Conservation (phyloP, 2,329 filamentous ascomycete genomes). For the Cladosporium halotolerans region DNA sequence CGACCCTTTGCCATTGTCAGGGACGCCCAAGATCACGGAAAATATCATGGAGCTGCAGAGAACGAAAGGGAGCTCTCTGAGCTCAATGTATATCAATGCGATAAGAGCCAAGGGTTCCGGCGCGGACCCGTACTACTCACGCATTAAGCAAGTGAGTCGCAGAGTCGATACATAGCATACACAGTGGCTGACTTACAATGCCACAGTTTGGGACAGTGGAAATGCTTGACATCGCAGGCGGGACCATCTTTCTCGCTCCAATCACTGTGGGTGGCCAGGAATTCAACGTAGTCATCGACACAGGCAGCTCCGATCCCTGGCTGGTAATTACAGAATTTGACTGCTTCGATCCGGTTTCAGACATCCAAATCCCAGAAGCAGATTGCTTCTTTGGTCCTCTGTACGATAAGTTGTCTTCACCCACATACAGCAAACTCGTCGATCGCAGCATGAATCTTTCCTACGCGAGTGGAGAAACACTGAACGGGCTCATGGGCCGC, state of each 20-base stretch:
- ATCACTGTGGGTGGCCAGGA: slow-evolving; percentile 24
- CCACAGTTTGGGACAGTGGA: not conserved
- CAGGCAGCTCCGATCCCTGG: slow-evolving; percentile 46
- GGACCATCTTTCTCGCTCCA: slow-evolving; percentile 27
- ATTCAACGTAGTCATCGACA: slow-evolving; percentile 40
- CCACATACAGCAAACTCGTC: slow-evolving; percentile 33
- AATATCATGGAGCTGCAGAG: slow-evolving; percentile 21
- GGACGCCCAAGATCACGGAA: not conserved
- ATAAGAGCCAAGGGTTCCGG: slow-evolving; percentile 17
- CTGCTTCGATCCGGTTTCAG: slow-evolving; percentile 19
- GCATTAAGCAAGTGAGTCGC: slow-evolving; percentile 22
- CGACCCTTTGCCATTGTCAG: not conserved
- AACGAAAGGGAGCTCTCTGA: slow-evolving; percentile 18
- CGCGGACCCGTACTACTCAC: slow-evolving; percentile 16
- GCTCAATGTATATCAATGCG: slow-evolving; percentile 23
- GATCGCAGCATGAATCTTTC: slow-evolving; percentile 38
- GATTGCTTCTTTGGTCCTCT: slow-evolving; percentile 29
- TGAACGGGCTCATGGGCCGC: slow-evolving; percentile 36
- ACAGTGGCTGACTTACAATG: not conserved
- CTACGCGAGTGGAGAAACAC: slow-evolving; percentile 39
- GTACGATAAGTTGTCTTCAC: slow-evolving; percentile 23
- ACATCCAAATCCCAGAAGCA: slow-evolving; percentile 15
- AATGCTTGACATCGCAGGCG: slow-evolving; percentile 18
- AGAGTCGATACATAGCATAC: not conserved
- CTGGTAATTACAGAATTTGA: slow-evolving; percentile 29